Conservation (phyloP, 75 land plant genomes). For the Gnetum montanum region DNA sequence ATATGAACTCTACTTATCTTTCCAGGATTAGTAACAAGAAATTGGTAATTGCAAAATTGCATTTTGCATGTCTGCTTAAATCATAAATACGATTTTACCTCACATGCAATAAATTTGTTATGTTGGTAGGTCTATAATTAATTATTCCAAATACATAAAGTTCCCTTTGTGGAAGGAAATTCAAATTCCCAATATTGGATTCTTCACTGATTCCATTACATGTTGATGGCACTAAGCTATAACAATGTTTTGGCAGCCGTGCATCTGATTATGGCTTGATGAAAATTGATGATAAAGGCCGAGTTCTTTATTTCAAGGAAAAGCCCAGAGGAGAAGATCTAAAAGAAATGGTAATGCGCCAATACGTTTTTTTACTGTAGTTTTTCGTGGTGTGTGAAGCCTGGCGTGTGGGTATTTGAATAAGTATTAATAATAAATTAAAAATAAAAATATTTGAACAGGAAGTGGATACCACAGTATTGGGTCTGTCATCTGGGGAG, state of each 20-base stretch:
- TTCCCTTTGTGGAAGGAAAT: no score
- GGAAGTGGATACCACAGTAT: not conserved
- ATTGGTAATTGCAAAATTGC: no score
- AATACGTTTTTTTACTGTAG: not conserved
- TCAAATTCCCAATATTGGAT: no score
- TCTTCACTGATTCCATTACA: no score
- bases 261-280: constrained; percentile 92
- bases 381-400: not conserved
- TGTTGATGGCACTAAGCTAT: no score
- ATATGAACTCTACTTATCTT: no score
- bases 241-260: constrained; percentile 43
- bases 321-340: constrained; percentile 78
- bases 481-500: constrained; percentile 45
- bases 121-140: no score
- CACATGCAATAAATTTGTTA: no score
- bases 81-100: no score
- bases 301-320: constrained; percentile 56
- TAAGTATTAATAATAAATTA: constrained; percentile 3
- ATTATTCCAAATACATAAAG: no score
- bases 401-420: not conserved
- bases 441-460: not conserved
- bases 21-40: no score
- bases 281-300: constrained; percentile 69
- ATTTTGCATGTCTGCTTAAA: no score
- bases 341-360: constrained; percentile 53